These are phyloP conservation scores for Lecanoromycetidae sp. DNA, from an alignment of 2,329 filamentous ascomycete genomes.

Conservation along the genomic window DNA sequence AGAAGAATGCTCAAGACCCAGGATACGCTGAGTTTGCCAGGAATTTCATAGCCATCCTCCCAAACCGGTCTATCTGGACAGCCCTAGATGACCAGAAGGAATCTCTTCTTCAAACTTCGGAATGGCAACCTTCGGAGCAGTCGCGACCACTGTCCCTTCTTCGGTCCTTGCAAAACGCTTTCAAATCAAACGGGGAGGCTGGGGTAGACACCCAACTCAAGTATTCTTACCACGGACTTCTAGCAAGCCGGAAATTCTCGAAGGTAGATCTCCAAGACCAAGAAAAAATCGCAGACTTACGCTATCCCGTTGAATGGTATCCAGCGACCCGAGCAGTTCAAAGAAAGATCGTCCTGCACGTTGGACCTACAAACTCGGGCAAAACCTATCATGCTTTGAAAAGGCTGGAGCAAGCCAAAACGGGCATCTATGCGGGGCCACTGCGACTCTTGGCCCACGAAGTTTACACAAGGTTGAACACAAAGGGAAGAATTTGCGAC, in stretches of 20 bases:
- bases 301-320: constrained; percentile 89
- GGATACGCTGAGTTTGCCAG: constrained; percentile 5
- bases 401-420: constrained; percentile 61
- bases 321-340: constrained; percentile 69
- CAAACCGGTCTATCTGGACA: neutral
- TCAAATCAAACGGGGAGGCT: constrained; percentile 39
- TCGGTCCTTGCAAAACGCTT: constrained; percentile 44
- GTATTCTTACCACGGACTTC: constrained; percentile 56
- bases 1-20: neutral
- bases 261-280: constrained; percentile 32
- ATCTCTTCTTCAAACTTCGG: neutral
- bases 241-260: constrained; percentile 47
- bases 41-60: constrained; percentile 3
- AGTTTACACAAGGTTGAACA: constrained; percentile 75
- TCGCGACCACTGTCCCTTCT: constrained; percentile 6
- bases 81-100: neutral
- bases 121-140: constrained; percentile 13
- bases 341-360: constrained; percentile 78
- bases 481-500: constrained; percentile 63
- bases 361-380: constrained; percentile 93
- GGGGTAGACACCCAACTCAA: constrained; percentile 49
- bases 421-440: constrained; percentile 82
- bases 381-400: constrained; percentile 94
- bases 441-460: constrained; percentile 83
- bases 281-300: constrained; percentile 60